A percentile compares a stretch with the other conserved stretches of the same genome.
Conservation (phyloP, 2,329 filamentous ascomycete species). For the Coccinonectria pachysandricola region DNA sequence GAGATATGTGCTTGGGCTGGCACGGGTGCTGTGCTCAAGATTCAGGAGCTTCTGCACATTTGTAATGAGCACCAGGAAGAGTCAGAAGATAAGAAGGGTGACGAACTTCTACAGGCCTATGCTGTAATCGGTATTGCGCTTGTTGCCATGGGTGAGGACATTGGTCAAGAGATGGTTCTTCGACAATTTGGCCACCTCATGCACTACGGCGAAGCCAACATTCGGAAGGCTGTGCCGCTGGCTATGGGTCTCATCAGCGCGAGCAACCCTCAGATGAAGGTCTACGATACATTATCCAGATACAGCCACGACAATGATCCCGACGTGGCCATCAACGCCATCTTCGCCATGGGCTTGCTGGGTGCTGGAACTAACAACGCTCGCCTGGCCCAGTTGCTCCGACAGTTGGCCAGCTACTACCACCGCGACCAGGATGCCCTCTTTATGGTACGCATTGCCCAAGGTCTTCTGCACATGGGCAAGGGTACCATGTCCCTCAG, state of each 20-base stretch:
- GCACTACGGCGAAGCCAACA: conserved; percentile 98
- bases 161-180: conserved; percentile 97
- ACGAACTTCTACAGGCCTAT: conserved; percentile 91
- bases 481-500: conserved; percentile 94
- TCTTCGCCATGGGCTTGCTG: conserved; percentile 96
- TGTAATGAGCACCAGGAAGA: conserved; percentile 98
- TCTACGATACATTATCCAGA: conserved; percentile 93
- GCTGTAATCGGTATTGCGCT: conserved; percentile 89
- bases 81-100: conserved; percentile 86
- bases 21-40: conserved; percentile 91
- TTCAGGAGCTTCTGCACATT: conserved; percentile 93
- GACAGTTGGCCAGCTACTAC: conserved; percentile 96
- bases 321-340: conserved; percentile 95
- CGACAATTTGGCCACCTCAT: conserved; percentile 96
- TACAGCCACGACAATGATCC: conserved; percentile 99
- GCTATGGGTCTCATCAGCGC: conserved; percentile 95
- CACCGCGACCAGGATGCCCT: conserved; percentile 91
- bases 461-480: conserved; percentile 96
- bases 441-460: conserved; percentile 98
- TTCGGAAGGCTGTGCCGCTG: conserved; percentile 87
- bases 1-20: conserved; percentile 98
- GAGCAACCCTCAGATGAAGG: conserved; percentile 99
- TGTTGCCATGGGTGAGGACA: conserved; percentile 95
- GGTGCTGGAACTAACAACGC: conserved; percentile 98
- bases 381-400: conserved; percentile 82